Evolutionary conservation across 2,329 filamentous ascomycete species (phyloP).

Genomic region (Trichoderma endophyticum): DNA sequence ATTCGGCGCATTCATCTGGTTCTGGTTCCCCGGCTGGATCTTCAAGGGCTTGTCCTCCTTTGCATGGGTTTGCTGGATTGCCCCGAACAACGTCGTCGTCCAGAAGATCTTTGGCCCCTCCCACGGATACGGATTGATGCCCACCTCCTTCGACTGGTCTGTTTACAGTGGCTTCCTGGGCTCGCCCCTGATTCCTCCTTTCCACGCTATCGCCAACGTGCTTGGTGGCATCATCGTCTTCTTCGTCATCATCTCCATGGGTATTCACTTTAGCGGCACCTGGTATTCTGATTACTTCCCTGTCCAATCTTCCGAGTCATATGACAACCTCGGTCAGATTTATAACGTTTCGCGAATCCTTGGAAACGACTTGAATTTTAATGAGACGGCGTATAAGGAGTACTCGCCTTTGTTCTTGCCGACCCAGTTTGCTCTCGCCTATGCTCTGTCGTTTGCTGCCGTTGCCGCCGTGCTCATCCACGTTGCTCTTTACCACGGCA

Average conservation of each 20-base stretch:
- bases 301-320: conserved; percentile 58
- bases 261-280: conserved; percentile 54
- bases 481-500: conserved; percentile 53
- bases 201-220: conserved; percentile 55
- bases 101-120: conserved; percentile 62
- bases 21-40: conserved; percentile 62
- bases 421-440: conserved; percentile 57
- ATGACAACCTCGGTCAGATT: conserved; percentile 58
- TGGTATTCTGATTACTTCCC: conserved; percentile 61
- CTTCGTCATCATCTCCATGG: conserved; percentile 55
- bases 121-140: conserved; percentile 57
- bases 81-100: conserved; percentile 56
- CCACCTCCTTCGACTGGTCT: conserved; percentile 57
- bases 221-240: conserved; percentile 53
- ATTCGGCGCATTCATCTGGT: conserved; percentile 50
- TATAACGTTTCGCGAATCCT: conserved; percentile 64
- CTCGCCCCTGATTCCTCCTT: conserved; percentile 52
- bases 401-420: conserved; percentile 66
- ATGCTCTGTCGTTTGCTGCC: conserved; percentile 66
- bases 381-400: conserved; percentile 56
- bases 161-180: conserved; percentile 47
- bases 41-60: conserved; percentile 62
- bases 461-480: conserved; percentile 59
- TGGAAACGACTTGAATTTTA: conserved; percentile 52
- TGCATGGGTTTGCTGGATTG: conserved; percentile 60